Evolutionary conservation across 1,284 basidiomycete genomes (phyloP).

Genomic region (Boletus semigastroideus): DNA sequence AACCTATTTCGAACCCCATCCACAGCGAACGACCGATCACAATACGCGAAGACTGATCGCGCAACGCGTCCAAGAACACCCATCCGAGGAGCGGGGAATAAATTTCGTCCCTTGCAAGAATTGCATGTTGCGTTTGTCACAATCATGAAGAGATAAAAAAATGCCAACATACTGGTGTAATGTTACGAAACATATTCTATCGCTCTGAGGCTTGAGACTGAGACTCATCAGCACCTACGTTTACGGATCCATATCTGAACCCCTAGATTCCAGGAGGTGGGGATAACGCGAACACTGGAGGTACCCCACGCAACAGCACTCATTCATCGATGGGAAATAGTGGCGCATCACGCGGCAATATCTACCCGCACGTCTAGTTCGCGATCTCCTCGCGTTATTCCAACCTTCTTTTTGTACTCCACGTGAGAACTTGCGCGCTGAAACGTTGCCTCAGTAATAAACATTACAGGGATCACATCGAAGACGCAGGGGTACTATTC

Average conservation of each 20-base stretch:
- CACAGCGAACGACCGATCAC: background rate
- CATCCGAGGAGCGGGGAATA: background rate
- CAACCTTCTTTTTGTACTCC: background rate
- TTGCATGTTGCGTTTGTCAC: background rate
- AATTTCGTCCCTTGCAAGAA: background rate
- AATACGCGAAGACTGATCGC: background rate
- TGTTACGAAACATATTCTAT: background rate
- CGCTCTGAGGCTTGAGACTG: background rate
- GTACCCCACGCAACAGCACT: background rate
- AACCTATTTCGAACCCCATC: background rate
- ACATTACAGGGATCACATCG: constrained; percentile 12
- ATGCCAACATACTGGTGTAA: background rate
- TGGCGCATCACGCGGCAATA: background rate
- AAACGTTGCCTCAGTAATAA: background rate
- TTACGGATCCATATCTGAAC: background rate
- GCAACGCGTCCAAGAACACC: background rate
- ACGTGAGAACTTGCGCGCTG: background rate
- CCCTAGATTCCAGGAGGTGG: background rate
- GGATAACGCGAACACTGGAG: background rate
- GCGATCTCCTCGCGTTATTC: background rate
- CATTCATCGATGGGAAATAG: background rate
- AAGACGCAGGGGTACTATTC: background rate
- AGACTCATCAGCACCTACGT: background rate
- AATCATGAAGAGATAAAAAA: background rate
- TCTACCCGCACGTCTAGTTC: background rate